These are phyloP conservation scores for Fusarium citri DNA, from an alignment of 2,329 filamentous ascomycete species.

Conservation along the genomic window DNA sequence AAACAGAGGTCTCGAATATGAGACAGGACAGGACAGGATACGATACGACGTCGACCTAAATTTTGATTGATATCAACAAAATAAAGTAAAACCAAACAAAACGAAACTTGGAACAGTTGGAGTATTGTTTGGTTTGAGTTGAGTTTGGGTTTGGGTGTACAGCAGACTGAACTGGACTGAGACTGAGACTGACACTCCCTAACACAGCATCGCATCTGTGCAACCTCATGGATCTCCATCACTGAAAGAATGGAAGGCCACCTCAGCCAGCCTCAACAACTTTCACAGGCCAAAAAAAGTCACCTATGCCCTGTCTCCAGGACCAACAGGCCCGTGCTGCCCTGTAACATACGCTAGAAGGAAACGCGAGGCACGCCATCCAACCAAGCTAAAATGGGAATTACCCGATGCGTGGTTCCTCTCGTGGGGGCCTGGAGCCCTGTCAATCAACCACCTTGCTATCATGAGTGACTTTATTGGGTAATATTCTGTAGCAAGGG, in stretches of 20 bases:
- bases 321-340: background rate
- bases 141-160: background rate
- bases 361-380: constrained; percentile 41
- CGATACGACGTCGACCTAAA: background rate
- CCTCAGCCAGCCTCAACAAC: constrained; percentile 26
- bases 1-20: constrained; percentile 16
- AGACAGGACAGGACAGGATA: constrained; percentile 19
- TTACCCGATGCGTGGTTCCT: constrained; percentile 40
- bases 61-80: constrained; percentile 28
- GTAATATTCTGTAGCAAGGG: constrained; percentile 26
- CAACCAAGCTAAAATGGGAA: constrained; percentile 37
- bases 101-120: constrained; percentile 14
- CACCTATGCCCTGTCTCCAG: constrained; percentile 3
- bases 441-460: constrained; percentile 46
- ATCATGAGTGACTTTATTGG: constrained; percentile 46
- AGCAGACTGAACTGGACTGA: too few relatives aligned
- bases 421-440: constrained; percentile 45
- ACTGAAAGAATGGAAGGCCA: constrained; percentile 12
- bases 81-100: constrained; percentile 3
- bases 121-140: constrained; percentile 8
- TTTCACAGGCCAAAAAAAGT: constrained; percentile 31
- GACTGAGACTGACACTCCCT: background rate
- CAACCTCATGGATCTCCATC: background rate
- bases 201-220: constrained; percentile 3
- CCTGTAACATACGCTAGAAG: constrained; percentile 6